These are phyloP conservation scores for Cordyceps farinosa DNA, from an alignment of 2,329 filamentous ascomycete species.

Conservation along the genomic window DNA sequence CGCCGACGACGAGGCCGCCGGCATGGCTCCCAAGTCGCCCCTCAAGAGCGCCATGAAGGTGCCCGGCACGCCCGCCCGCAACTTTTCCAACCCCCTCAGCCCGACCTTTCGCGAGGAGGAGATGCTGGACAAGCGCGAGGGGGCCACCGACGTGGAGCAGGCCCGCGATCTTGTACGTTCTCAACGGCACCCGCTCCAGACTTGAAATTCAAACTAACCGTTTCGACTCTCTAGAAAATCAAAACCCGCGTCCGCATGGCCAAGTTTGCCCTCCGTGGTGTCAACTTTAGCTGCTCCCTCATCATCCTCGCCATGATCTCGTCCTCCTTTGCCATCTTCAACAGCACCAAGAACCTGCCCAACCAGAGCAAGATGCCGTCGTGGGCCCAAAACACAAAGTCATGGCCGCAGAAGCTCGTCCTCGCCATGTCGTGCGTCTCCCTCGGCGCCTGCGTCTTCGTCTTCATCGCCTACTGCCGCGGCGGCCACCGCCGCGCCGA, in stretches of 20 bases:
- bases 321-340: conserved; percentile 88
- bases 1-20: conserved; percentile 49
- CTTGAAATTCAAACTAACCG: not conserved
- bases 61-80: conserved; percentile 74
- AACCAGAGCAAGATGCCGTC: conserved; percentile 75
- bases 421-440: conserved; percentile 77
- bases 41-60: conserved; percentile 88
- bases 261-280: conserved; percentile 89
- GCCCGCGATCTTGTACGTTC: conserved; percentile 76
- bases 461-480: conserved; percentile 83
- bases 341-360: conserved; percentile 73
- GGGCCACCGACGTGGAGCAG: conserved; percentile 79
- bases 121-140: conserved; percentile 79
- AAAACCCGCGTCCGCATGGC: conserved; percentile 88
- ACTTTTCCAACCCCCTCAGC: conserved; percentile 74
- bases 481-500: conserved; percentile 86
- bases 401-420: conserved; percentile 87
- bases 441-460: conserved; percentile 69
- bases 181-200: not conserved
- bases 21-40: conserved; percentile 67
- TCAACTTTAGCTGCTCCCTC: conserved; percentile 95
- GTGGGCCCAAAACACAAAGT: conserved; percentile 75
- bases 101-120: conserved; percentile 91
- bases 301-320: conserved; percentile 90
- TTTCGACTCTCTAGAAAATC: conserved; percentile 62